Percentiles rank a stretch among this genome's conserved stretches.
Evolutionary conservation across 2,329 filamentous ascomycete species (phyloP).

Genomic region (Ophiostoma himal-ulmi): DNA sequence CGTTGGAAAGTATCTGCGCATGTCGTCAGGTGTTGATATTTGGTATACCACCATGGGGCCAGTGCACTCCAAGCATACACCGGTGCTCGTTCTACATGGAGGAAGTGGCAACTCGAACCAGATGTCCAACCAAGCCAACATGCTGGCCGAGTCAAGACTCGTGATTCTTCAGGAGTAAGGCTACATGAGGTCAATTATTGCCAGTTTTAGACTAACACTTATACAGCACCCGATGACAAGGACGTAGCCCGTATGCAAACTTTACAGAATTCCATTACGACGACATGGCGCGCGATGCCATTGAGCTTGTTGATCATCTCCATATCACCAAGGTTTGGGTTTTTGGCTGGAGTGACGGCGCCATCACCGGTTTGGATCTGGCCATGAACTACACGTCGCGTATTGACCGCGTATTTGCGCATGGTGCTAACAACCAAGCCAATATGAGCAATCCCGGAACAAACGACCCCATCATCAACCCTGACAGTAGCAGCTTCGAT

Average conservation of each 20-base stretch:
- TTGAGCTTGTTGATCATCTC: constrained; percentile 11
- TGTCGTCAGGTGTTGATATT: constrained; percentile 13
- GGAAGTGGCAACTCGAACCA: constrained; percentile 12
- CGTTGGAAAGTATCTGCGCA: constrained; percentile 6
- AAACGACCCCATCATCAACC: constrained; percentile 11
- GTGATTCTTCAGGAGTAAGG: constrained; percentile 14
- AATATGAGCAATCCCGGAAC: constrained; percentile 13
- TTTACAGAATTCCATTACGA: constrained; percentile 13
- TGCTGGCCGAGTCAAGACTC: constrained; percentile 13
- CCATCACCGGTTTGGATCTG: constrained; percentile 8
- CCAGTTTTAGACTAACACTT: neutral
- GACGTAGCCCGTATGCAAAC: constrained; percentile 7
- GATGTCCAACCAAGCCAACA: constrained; percentile 12
- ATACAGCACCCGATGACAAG: constrained; percentile 10
- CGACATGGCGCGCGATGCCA: constrained; percentile 10
- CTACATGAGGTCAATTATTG: neutral
- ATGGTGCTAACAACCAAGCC: constrained; percentile 14
- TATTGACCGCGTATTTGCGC: constrained; percentile 13
- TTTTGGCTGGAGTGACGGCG: constrained; percentile 11
- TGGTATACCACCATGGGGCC: constrained; percentile 14
- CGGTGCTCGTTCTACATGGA: constrained; percentile 10
- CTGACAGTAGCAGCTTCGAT: constrained; percentile 1
- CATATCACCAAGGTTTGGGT: constrained; percentile 1
- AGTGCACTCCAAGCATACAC: constrained; percentile 9
- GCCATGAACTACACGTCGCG: constrained; percentile 13